Conservation (phyloP, 306 rosid genomes). For the Coriaria nepalensis region DNA sequence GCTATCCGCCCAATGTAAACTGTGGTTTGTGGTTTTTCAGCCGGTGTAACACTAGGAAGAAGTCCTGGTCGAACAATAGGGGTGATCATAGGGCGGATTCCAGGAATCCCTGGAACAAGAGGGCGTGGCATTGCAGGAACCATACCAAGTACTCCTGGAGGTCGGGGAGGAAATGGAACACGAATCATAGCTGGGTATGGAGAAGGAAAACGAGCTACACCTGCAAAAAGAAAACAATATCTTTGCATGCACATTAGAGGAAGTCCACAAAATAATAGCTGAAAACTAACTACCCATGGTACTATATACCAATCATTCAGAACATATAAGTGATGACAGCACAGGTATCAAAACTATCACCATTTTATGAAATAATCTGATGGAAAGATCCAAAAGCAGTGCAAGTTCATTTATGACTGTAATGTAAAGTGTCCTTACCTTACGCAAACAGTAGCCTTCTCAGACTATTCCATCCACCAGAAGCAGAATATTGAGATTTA, state of each 20-base stretch:
- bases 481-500: slow-evolving; percentile 23
- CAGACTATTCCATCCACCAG: slow-evolving; percentile 67
- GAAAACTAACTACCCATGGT: slow-evolving; percentile 14
- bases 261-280: slow-evolving; percentile 16
- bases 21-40: slow-evolving; percentile 74
- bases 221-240: slow-evolving; percentile 56
- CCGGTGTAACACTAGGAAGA: slow-evolving; percentile 60
- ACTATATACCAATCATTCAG: slow-evolving; percentile 68
- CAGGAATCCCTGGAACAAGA: slow-evolving; percentile 66
- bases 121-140: slow-evolving; percentile 60
- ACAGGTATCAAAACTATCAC: slow-evolving; percentile 71
- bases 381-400: slow-evolving; percentile 51
- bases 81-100: slow-evolving; percentile 66
- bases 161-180: slow-evolving; percentile 60
- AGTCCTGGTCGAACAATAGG: slow-evolving; percentile 65
- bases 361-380: slow-evolving; percentile 88
- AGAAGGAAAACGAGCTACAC: slow-evolving; percentile 69
- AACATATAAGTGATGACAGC: slow-evolving; percentile 87
- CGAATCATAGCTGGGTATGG: slow-evolving; percentile 74
- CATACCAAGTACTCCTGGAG: slow-evolving; percentile 60
- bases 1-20: slow-evolving; percentile 90
- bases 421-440: slow-evolving; percentile 64
- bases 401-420: slow-evolving; percentile 37
- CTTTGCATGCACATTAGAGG: slow-evolving; percentile 68
- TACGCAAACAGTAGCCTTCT: slow-evolving; percentile 53